These are phyloP conservation scores for Teratosphaeria epicoccoides DNA, from an alignment of 2,329 filamentous ascomycete genomes.

Conservation along the genomic window DNA sequence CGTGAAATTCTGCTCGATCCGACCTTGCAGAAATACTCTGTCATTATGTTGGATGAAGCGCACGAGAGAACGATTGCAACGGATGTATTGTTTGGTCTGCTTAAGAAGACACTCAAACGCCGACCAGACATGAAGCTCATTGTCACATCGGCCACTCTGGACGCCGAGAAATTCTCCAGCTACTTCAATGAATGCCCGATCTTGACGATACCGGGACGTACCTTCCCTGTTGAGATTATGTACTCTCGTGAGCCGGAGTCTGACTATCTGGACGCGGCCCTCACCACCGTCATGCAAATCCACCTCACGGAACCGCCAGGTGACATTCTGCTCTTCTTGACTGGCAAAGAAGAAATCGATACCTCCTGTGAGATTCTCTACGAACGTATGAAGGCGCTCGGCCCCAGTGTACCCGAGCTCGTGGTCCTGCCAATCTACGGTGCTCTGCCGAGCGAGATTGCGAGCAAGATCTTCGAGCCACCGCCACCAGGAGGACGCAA, in stretches of 20 bases:
- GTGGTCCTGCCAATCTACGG: constrained; percentile 95
- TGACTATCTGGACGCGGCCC: constrained; percentile 84
- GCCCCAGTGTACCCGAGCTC: constrained; percentile 80
- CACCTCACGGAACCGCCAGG: constrained; percentile 85
- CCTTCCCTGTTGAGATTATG: constrained; percentile 90
- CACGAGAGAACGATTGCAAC: constrained; percentile 96
- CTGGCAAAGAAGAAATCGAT: constrained; percentile 96
- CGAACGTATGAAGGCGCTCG: constrained; percentile 92
- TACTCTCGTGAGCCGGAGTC: constrained; percentile 92
- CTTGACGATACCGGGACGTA: constrained; percentile 89
- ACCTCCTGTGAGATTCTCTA: constrained; percentile 84
- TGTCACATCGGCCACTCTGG: constrained; percentile 89
- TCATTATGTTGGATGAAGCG: constrained; percentile 96
- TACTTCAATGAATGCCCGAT: constrained; percentile 97
- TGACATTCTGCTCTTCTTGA: constrained; percentile 94
- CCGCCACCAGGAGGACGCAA: constrained; percentile 78
- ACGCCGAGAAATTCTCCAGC: constrained; percentile 92
- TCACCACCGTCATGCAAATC: constrained; percentile 98
- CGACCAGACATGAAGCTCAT: constrained; percentile 86
- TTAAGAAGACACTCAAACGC: constrained; percentile 86
- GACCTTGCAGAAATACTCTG: constrained; percentile 78
- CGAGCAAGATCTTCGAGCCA: constrained; percentile 88
- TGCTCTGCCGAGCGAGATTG: constrained; percentile 83
- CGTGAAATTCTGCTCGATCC: constrained; percentile 90
- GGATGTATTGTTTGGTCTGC: constrained; percentile 82